phyloP scores from a whole-genome alignment of 805 yeast genomes.

The Ogataea populi-albae region DNA sequence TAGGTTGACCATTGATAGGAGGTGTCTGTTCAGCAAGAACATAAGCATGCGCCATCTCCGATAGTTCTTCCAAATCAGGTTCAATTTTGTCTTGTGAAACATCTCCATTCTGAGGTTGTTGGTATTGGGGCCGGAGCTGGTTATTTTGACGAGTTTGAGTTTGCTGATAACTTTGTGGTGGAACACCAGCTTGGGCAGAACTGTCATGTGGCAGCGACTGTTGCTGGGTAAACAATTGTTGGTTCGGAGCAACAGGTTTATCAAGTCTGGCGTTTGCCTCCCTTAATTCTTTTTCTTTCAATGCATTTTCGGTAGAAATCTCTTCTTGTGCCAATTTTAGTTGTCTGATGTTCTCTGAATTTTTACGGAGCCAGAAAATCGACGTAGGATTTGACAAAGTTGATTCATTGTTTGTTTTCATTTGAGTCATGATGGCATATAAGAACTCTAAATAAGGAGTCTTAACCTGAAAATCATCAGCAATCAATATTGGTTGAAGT shows the following conservation, averaged over 20 bases:
- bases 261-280: constrained; percentile 25
- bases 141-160: constrained; percentile 4
- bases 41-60: constrained; percentile 31
- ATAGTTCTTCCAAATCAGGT: constrained; percentile 31
- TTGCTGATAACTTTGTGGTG: constrained; percentile 6
- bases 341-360: constrained; percentile 27
- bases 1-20: constrained; percentile 11
- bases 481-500: constrained; percentile 81
- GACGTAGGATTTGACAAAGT: constrained; percentile 31
- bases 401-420: constrained; percentile 45
- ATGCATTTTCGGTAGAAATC: constrained; percentile 24
- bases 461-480: constrained; percentile 82
- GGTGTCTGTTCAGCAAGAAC: constrained; percentile 29
- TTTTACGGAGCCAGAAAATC: constrained; percentile 33
- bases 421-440: constrained; percentile 74
- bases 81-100: constrained; percentile 20
- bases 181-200: constrained; percentile 1
- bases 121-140: constrained; percentile 6
- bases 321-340: constrained; percentile 28
- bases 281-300: constrained; percentile 26
- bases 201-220: background rate
- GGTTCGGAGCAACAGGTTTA: constrained; percentile 13
- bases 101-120: constrained; percentile 8
- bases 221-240: constrained; percentile 2
- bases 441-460: constrained; percentile 89